Percentiles rank a stretch among this genome's conserved stretches.
These are phyloP conservation scores for Penicillium antarcticum DNA, from an alignment of 495 filamentous ascomycete genomes.

Conservation along the genomic window DNA sequence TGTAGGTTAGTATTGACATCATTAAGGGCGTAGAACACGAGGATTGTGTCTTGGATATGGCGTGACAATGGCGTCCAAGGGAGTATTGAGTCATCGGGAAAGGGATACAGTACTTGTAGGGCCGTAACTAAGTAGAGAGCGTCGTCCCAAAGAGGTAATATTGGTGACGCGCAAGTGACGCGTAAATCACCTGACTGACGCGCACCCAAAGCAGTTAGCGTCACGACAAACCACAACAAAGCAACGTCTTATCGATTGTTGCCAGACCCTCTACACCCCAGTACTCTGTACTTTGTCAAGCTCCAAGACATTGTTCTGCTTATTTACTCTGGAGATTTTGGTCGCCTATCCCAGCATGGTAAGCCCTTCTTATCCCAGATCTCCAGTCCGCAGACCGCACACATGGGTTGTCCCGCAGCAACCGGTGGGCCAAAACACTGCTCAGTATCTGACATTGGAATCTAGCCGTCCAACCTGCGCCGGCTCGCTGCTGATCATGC, in stretches of 20 bases:
- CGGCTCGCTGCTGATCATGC: constrained; percentile 66
- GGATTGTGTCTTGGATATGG: not conserved
- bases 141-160: constrained; percentile 9
- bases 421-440: not conserved
- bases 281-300: not conserved
- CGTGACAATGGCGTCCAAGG: not conserved
- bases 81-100: no score
- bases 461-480: constrained; percentile 49
- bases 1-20: no score
- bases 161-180: constrained; percentile 8
- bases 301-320: not conserved
- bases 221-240: constrained; percentile 13
- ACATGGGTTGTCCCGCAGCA: not conserved
- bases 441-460: constrained; percentile 9
- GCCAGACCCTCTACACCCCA: not conserved
- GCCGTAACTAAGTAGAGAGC: no score
- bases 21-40: not conserved
- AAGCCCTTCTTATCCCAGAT: not conserved
- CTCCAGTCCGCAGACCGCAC: not conserved
- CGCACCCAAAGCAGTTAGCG: constrained; percentile 21
- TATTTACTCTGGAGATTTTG: not conserved
- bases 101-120: no score
- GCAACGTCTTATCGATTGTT: constrained; percentile 19
- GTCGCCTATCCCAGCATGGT: constrained; percentile 12
- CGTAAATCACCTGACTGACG: constrained; percentile 11